Conservation (phyloP, 441 rosid genomes). For the Eruca vesicaria region DNA sequence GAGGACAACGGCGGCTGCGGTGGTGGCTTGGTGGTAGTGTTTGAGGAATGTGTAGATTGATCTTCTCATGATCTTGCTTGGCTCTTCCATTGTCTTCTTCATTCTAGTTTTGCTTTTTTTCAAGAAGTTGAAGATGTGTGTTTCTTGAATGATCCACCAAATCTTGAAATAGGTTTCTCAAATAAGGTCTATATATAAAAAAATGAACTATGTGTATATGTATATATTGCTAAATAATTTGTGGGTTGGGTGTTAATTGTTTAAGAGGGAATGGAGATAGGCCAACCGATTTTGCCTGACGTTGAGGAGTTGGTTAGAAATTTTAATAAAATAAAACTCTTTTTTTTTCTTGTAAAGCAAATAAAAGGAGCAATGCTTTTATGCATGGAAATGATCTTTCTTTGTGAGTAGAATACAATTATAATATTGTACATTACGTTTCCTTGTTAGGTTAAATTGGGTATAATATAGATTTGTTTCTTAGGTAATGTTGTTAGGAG, state of each 20-base stretch:
- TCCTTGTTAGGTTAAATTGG: constrained; percentile 26
- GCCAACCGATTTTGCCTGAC: constrained; percentile 39
- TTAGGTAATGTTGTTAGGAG: constrained; percentile 33
- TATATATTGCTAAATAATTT: constrained; percentile 2
- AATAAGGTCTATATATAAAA: constrained; percentile 3
- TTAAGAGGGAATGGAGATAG: constrained; percentile 34
- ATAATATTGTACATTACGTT: background rate
- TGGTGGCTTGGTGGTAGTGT: constrained; percentile 59
- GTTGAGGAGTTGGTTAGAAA: constrained; percentile 30
- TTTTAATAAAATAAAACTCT: background rate
- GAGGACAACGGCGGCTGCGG: constrained; percentile 51
- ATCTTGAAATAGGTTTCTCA: constrained; percentile 27
- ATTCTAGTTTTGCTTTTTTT: constrained; percentile 24
- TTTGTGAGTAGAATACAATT: background rate
- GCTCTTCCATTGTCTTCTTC: constrained; percentile 46
- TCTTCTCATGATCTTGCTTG: constrained; percentile 57
- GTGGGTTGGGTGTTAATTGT: constrained; percentile 38
- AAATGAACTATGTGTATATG: background rate
- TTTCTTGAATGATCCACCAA: constrained; percentile 30
- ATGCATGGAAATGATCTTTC: constrained; percentile 17
- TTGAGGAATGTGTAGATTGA: constrained; percentile 63
- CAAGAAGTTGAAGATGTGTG: constrained; percentile 22
- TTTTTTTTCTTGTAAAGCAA: background rate
- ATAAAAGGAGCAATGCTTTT: background rate
- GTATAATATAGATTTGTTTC: constrained; percentile 26